Percentiles rank a stretch among this genome's conserved stretches.
These are phyloP conservation scores for Trametes polyzona DNA, from an alignment of 1,284 basidiomycete genomes.

Conservation along the genomic window DNA sequence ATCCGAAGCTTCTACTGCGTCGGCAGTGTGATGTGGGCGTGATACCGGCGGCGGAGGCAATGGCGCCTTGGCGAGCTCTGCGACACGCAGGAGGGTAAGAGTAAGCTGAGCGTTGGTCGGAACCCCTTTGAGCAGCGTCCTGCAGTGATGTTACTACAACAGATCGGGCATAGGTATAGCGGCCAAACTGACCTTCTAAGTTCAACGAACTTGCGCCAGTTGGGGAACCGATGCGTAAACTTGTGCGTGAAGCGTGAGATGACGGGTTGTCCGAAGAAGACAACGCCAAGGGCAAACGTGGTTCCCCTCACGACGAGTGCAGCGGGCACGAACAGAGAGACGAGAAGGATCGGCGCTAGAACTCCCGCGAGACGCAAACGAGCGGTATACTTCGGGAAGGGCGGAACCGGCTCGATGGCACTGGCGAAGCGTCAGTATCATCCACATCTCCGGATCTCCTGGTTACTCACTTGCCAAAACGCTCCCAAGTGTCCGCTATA, in stretches of 20 bases:
- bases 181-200: conserved; percentile 42
- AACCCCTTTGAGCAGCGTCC: conserved; percentile 51
- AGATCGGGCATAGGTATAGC: neutral
- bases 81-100: conserved; percentile 52
- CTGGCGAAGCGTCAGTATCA: conserved; percentile 16
- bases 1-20: conserved; percentile 8
- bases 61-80: conserved; percentile 46
- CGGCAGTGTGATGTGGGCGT: conserved; percentile 14
- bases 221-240: conserved; percentile 46
- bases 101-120: conserved; percentile 62
- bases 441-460: neutral
- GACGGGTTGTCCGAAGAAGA: conserved; percentile 55
- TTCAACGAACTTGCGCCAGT: conserved; percentile 51
- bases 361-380: conserved; percentile 37
- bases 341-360: conserved; percentile 37
- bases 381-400: conserved; percentile 36
- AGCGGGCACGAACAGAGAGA: conserved; percentile 45
- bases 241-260: conserved; percentile 42
- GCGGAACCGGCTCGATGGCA: conserved; percentile 42
- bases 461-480: conserved; percentile 38
- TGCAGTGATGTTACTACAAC: conserved; percentile 17
- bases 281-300: conserved; percentile 49
- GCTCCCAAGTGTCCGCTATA: conserved; percentile 40
- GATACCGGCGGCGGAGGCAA: conserved; percentile 46
- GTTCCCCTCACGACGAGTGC: conserved; percentile 45